Evolutionary conservation across 495 filamentous ascomycete species (phyloP).

Genomic region (Saxophila tyrrhenica): DNA sequence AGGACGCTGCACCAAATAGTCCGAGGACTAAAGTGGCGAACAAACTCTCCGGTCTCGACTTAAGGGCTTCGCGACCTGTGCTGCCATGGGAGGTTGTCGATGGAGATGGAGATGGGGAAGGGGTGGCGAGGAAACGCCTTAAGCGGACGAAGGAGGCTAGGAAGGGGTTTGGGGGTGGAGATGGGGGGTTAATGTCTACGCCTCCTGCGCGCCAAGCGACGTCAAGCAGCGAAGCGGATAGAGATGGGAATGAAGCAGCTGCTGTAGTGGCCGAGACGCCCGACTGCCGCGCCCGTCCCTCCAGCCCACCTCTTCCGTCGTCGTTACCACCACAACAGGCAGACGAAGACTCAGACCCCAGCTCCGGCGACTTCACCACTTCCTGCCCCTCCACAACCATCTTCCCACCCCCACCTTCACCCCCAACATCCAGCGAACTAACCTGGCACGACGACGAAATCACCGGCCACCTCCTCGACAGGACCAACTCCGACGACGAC

Average conservation of each 20-base stretch:
- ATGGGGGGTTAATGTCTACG: neutral
- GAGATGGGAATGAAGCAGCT: neutral
- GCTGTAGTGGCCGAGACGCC: slow-evolving; percentile 8
- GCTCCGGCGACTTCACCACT: too few relatives aligned
- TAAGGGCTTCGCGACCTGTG: neutral
- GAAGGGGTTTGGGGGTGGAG: neutral
- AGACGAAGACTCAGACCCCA: too few relatives aligned
- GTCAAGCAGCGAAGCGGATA: neutral
- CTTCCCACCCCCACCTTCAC: too few relatives aligned
- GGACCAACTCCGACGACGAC: slow-evolving; percentile 32
- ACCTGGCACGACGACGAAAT: slow-evolving; percentile 82
- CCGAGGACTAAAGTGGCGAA: slow-evolving; percentile 11
- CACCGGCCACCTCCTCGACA: slow-evolving; percentile 52
- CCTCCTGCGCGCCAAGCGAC: neutral
- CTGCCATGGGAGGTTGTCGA: neutral
- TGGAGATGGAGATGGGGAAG: neutral
- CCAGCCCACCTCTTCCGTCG: neutral
- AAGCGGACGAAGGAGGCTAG: neutral
- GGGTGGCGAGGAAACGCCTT: neutral
- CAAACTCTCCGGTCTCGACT: neutral
- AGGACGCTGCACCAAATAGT: slow-evolving; percentile 3
- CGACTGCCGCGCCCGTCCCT: slow-evolving; percentile 1
- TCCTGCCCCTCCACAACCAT: too few relatives aligned
- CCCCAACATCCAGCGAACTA: slow-evolving; percentile 26
- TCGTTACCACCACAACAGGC: neutral